Evolutionary conservation across 129 eudicot species (phyloP).

Genomic region (Apium graveolens): DNA sequence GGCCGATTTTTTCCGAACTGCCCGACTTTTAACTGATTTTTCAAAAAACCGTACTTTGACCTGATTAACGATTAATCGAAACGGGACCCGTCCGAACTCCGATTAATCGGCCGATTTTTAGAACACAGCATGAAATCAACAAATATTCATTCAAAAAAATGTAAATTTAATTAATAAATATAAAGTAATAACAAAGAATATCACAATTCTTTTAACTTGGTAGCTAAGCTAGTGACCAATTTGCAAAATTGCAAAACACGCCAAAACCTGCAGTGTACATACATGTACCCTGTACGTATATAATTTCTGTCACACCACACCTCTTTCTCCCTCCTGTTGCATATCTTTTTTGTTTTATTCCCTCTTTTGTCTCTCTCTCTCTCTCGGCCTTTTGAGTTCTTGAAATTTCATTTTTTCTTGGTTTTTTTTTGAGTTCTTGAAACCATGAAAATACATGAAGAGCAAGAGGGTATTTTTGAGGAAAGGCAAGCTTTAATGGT

Average conservation of each 20-base stretch:
- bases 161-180: no score
- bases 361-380: not conserved
- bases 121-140: no score
- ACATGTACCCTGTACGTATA: not conserved
- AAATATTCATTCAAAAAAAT: no score
- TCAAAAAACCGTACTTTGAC: no score
- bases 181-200: no score
- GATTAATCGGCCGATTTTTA: no score
- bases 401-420: not conserved
- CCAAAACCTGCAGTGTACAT: not conserved
- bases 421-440: not conserved
- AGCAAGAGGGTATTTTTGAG: slow-evolving; percentile 3
- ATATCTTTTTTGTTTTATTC: not conserved
- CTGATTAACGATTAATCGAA: no score
- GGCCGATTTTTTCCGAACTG: no score
- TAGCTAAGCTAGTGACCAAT: not conserved
- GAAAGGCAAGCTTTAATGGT: slow-evolving; percentile 32
- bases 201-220: not conserved
- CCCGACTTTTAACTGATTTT: no score
- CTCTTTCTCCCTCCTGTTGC: not conserved
- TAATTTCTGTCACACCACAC: not conserved
- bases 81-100: no score
- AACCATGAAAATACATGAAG: not conserved
- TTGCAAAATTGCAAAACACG: not conserved
- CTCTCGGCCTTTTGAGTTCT: not conserved